Evolutionary conservation across 2,329 filamentous ascomycete genomes (phyloP).

Genomic region (Phoma sp.): DNA sequence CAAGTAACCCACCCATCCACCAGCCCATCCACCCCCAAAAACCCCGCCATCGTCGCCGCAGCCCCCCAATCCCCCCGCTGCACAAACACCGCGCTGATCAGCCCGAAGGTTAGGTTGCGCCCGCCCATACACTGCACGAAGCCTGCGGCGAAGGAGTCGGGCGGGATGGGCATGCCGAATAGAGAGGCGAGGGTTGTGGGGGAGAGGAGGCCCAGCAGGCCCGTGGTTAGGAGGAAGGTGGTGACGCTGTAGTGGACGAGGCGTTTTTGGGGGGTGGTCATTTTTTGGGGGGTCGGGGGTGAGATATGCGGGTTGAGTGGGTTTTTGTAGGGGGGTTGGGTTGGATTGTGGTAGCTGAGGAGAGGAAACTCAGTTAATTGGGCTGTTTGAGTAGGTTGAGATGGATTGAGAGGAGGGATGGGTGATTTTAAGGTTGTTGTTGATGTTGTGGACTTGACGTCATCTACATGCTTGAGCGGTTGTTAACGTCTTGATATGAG

Average conservation of each 20-base stretch:
- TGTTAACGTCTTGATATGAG: too few species aligned
- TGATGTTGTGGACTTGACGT: too few species aligned
- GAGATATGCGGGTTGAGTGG: too few species aligned
- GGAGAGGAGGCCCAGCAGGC: constrained; percentile 12
- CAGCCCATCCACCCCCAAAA: constrained; percentile 20
- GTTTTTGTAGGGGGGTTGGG: too few species aligned
- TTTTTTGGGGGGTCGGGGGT: too few species aligned
- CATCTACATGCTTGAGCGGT: too few species aligned
- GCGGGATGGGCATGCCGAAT: constrained; percentile 21
- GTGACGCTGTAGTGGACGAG: constrained; percentile 20
- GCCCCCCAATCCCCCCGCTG: constrained; percentile 9
- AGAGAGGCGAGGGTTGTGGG: constrained; percentile 21
- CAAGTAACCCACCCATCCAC: constrained; percentile 21
- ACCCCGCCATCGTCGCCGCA: constrained; percentile 18
- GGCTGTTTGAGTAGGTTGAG: too few species aligned
- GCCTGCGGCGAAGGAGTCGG: constrained; percentile 21
- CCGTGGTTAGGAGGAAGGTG: constrained; percentile 20
- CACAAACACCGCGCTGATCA: constrained; percentile 18
- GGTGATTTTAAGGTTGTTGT: too few species aligned
- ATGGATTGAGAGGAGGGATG: too few species aligned
- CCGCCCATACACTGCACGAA: constrained; percentile 28
- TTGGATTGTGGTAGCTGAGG: too few species aligned
- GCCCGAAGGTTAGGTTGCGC: constrained; percentile 23
- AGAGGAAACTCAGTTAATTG: too few species aligned
- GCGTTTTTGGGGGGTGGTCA: constrained; percentile 3